These are phyloP conservation scores for Protomyces inundatus DNA, from an alignment of 1,139 yeast species.

Conservation along the genomic window DNA sequence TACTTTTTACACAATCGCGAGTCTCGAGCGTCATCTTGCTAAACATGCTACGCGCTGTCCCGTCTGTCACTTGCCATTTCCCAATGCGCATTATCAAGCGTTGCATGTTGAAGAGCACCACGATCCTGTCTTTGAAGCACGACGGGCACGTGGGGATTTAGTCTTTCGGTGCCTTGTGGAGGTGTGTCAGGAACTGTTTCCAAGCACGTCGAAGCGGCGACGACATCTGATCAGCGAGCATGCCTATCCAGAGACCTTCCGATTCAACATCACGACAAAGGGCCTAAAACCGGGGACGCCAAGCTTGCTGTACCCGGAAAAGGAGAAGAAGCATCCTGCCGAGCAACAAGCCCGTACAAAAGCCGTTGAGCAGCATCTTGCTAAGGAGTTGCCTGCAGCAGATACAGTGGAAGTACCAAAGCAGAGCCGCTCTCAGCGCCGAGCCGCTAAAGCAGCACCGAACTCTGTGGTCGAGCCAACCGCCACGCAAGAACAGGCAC, in stretches of 20 bases:
- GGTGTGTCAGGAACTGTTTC: background rate
- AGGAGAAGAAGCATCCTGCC: background rate
- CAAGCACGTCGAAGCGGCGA: background rate
- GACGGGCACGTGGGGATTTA: conserved; percentile 41
- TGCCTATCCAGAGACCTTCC: conserved; percentile 11
- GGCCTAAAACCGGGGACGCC: background rate
- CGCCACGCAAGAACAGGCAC: background rate
- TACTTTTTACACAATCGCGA: conserved; percentile 22
- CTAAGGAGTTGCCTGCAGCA: too few relatives aligned
- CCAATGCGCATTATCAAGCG: conserved; percentile 42
- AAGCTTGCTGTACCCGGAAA: conserved; percentile 11
- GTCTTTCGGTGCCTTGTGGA: conserved; percentile 9
- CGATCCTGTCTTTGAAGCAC: conserved; percentile 46
- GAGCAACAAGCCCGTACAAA: too few relatives aligned
- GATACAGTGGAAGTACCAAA: too few relatives aligned
- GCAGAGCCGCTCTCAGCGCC: too few relatives aligned
- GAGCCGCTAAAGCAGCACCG: too few relatives aligned
- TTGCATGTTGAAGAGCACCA: conserved; percentile 53
- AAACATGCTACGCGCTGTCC: conserved; percentile 39
- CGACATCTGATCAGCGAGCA: conserved; percentile 7
- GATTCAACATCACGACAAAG: conserved; percentile 8
- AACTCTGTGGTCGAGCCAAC: background rate
- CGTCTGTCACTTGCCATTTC: conserved; percentile 46
- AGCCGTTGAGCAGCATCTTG: too few relatives aligned
- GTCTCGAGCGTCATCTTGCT: conserved; percentile 30